phyloP scores from a whole-genome alignment of 768 basidiomycete genomes.

The Phylloporus sp. region DNA sequence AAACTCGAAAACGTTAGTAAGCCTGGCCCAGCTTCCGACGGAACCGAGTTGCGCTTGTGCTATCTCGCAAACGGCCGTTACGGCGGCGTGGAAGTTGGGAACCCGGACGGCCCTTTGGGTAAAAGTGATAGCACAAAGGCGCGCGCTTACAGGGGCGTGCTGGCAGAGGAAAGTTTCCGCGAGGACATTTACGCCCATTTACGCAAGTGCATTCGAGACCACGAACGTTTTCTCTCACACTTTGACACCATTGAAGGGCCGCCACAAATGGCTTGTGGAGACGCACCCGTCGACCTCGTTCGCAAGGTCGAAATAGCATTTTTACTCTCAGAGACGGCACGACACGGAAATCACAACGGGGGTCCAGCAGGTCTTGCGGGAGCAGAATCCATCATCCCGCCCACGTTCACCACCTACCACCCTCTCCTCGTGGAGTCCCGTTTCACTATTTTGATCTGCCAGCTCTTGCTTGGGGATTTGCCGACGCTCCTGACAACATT shows the following conservation, averaged over 20 bases:
- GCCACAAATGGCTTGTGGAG: conserved; percentile 10
- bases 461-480: conserved; percentile 77
- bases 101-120: conserved; percentile 75
- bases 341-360: conserved; percentile 50
- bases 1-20: conserved; percentile 66
- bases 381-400: conserved; percentile 33
- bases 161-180: conserved; percentile 51
- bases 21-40: conserved; percentile 48
- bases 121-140: conserved; percentile 52
- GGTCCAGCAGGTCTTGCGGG: conserved; percentile 36
- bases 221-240: conserved; percentile 77
- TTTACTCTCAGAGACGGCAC: conserved; percentile 58
- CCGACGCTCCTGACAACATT: conserved; percentile 57
- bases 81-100: conserved; percentile 82
- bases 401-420: conserved; percentile 85
- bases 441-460: conserved; percentile 71
- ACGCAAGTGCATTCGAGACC: conserved; percentile 76
- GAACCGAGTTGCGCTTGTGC: conserved; percentile 71
- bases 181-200: conserved; percentile 57
- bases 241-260: conserved; percentile 68
- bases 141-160: conserved; percentile 54
- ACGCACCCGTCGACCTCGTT: conserved; percentile 37
- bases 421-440: conserved; percentile 85
- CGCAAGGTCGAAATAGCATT: conserved; percentile 63
- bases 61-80: conserved; percentile 71